Evolutionary conservation across 2,329 filamentous ascomycete genomes (phyloP), one percentile per base, ranked within the genome.

Genomic region (Colletotrichum sp.): DNA sequence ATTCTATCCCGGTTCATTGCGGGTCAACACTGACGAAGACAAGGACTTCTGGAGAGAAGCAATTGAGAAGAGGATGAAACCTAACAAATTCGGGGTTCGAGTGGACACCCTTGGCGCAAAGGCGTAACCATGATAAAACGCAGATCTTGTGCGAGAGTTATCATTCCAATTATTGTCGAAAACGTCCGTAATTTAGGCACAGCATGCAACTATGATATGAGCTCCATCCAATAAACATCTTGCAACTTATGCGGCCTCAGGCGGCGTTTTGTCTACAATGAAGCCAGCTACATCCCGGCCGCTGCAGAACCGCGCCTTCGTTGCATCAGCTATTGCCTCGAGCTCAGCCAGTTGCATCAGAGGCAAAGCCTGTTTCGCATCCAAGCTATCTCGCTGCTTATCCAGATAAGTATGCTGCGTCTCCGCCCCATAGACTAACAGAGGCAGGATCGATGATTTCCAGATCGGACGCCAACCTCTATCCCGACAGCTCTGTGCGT

Each of bases 81-180:
- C 36, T 39, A 39, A 39, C 36, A 39, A 39, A 39, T 10, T 39
- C 0, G 36, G 36, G 16, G 36, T 39, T 39, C 36, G 36, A 39
- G 36, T 39, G 16, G 36, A 39, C 1, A 39, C 36, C 9, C 36
- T 39, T 0, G 16, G 16, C 36, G 16, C 16, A 39, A 39, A 39
- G 36, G 1, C 36, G 1, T 39, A 1, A 39, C 16, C 36, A 9
- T 39, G 5, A 39, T 39, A 18, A 39, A 39, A 39, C 36, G 16
- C 8, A 39, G 1, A 18, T 39, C 1, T 39, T 2, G 0, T 39
- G 0, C 36, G 16, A 39, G 8, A 39, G 36, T 1, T 3, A 26
- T 26, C 26, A 26, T 26, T 5, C 5, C 6, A 26, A 39, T 39
- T 39, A 2, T 39, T 39, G 16, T 18, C 36, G 9, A 39, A 39